Base-by-base conservation (phyloP, 345 rosid species). In the Tarenaya hassleriana region DNA sequence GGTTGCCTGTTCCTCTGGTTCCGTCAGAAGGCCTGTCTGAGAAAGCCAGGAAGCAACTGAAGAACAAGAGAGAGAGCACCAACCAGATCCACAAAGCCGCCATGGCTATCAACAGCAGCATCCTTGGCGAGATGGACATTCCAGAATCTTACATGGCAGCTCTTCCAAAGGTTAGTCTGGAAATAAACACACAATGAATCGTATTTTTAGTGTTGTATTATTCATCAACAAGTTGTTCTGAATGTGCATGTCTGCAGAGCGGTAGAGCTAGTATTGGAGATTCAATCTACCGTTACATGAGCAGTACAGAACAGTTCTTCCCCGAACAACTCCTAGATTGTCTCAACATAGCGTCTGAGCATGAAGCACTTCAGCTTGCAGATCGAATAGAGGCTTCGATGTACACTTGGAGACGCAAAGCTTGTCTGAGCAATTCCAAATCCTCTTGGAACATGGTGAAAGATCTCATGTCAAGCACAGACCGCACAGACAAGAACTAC, bases 61-160 rank as follows among this genome's bases (percentile, higher is more conserved):
- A 72, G 19, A 74, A 78, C 65, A 83, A 78, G 62, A 81, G 89
- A 1, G 83, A 83, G 54, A 75, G 84, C 8, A 75, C 91, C 14
- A 79, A 70, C 60, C 99, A 92, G 63, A 88, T 88, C 52, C 95
- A 88, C 71, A 92, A 92, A 72, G 99, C 97, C 9, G 91, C 97
- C 41, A 85, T 85, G 88, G 88, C 97, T 16, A 92, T 92, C 47
- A 92, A 92, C 43, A 73, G 83, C 47, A 75, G 76, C 41, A 74
- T 88, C 67, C 89, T 94, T 3, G 66, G 82, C 4, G 99, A 86
- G 67, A 88, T 88, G 87, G 91, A 83, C 51, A 86, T 94, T 34
- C 99, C 99, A 5, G 91, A 78, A 6, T 51, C 94, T 1, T 94
- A 80, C 79, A 67, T 88, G 60, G 73, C 74, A 31, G 58, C 91